These are phyloP conservation scores for Mycena olivaceomarginata DNA, from an alignment of 768 basidiomycete genomes.

Conservation along the genomic window DNA sequence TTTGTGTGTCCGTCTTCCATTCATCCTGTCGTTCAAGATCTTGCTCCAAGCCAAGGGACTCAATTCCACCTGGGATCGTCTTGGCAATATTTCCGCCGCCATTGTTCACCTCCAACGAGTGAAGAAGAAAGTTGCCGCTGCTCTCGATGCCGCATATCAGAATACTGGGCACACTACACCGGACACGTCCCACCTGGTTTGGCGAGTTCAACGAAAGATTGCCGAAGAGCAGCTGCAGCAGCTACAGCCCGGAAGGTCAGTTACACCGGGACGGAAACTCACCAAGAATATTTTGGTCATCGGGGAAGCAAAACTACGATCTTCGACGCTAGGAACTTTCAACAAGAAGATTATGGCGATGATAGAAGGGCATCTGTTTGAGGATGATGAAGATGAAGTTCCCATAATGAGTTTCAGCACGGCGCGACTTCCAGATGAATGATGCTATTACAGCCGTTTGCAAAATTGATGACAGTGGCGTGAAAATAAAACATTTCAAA, in stretches of 20 bases:
- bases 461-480: too few species aligned
- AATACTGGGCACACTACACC: conserved; percentile 14
- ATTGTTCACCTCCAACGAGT: conserved; percentile 51
- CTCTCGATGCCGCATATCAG: not conserved
- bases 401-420: conserved; percentile 51
- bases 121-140: conserved; percentile 49
- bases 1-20: too few species aligned
- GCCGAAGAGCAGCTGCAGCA: not conserved
- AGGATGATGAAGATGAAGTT: conserved; percentile 55
- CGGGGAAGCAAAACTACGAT: not conserved
- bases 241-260: not conserved
- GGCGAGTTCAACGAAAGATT: not conserved
- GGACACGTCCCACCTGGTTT: not conserved
- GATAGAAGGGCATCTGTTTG: conserved; percentile 43
- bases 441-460: conserved; percentile 40
- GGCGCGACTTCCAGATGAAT: conserved; percentile 52
- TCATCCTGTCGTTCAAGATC: conserved; percentile 10
- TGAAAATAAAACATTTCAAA: too few species aligned
- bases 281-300: not conserved
- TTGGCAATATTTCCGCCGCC: conserved; percentile 54
- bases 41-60: conserved; percentile 54
- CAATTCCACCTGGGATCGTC: conserved; percentile 53
- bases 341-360: conserved; percentile 15
- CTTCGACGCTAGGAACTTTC: conserved; percentile 5
- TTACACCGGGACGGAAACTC: not conserved